These are phyloP conservation scores for Sphagnum tenellum DNA, from an alignment of 225 moss, liverwort and hornwort species.

Conservation along the genomic window DNA sequence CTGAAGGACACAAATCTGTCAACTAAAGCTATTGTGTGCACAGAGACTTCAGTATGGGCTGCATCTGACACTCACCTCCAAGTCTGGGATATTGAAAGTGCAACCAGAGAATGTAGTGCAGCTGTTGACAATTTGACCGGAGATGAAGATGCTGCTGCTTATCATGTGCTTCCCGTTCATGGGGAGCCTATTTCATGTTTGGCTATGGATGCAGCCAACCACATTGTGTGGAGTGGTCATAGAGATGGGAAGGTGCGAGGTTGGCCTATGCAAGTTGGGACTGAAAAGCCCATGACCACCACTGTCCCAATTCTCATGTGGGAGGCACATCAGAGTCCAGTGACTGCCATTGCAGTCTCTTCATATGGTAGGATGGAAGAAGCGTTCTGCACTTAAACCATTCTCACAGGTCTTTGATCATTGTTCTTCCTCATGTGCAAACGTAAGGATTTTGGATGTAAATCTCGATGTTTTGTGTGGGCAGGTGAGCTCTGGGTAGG, in stretches of 20 bases:
- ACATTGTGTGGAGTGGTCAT: constrained; percentile 87
- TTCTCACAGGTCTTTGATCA: too few species aligned
- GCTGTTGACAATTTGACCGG: constrained; percentile 54
- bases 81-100: constrained; percentile 75
- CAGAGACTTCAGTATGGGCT: constrained; percentile 67
- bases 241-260: constrained; percentile 77
- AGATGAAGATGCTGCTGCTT: constrained; percentile 90
- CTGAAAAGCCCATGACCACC: constrained; percentile 20
- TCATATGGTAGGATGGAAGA: constrained; percentile 31
- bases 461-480: neutral
- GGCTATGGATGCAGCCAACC: constrained; percentile 61
- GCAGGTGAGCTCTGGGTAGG: constrained; percentile 96
- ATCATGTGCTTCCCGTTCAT: constrained; percentile 41
- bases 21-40: constrained; percentile 52
- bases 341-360: constrained; percentile 42
- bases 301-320: constrained; percentile 50
- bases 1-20: constrained; percentile 51
- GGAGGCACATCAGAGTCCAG: constrained; percentile 59
- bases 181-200: constrained; percentile 64
- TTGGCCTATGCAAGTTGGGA: constrained; percentile 47
- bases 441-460: neutral
- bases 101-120: constrained; percentile 48
- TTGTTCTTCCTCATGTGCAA: neutral
- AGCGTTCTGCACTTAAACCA: too few species aligned
- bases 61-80: constrained; percentile 65